Conservation (phyloP, 1,139 yeast genomes). For the Suhomyces atakaporum region DNA sequence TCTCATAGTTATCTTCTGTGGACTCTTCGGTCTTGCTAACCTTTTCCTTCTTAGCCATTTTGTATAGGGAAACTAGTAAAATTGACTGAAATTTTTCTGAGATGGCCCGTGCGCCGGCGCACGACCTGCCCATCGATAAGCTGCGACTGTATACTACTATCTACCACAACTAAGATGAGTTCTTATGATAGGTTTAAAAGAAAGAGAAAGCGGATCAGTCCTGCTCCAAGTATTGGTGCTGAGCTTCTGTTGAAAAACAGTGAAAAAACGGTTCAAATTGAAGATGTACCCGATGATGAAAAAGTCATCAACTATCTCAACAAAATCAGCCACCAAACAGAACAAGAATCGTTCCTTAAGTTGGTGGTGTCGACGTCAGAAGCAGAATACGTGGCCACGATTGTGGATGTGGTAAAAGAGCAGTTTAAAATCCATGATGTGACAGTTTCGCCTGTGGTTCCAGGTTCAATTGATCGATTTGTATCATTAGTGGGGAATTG, state of each 20-base stretch:
- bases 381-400: slow-evolving; percentile 23
- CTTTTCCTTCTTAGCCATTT: slow-evolving; percentile 56
- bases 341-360: slow-evolving; percentile 16
- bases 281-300: slow-evolving; percentile 22
- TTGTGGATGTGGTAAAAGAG: slow-evolving; percentile 14
- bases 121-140: slow-evolving; percentile 10
- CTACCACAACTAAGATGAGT: slow-evolving; percentile 1
- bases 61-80: slow-evolving; percentile 12
- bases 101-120: slow-evolving; percentile 11
- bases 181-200: slow-evolving; percentile 9
- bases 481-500: slow-evolving; percentile 30
- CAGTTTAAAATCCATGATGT: slow-evolving; percentile 25
- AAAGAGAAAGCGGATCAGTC: slow-evolving; percentile 13
- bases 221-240: slow-evolving; percentile 1
- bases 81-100: slow-evolving; percentile 16
- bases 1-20: slow-evolving; percentile 82
- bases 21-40: slow-evolving; percentile 46
- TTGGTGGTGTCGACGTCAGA: slow-evolving; percentile 31
- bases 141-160: neutral
- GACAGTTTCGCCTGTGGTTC: slow-evolving; percentile 21
- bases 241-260: slow-evolving; percentile 11
- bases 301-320: slow-evolving; percentile 24
- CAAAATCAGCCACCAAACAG: slow-evolving; percentile 14
- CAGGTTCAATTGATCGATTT: slow-evolving; percentile 34
- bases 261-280: slow-evolving; percentile 9